These are phyloP conservation scores for Cladosporium austrohemisphaericum DNA, from an alignment of 2,329 filamentous ascomycete genomes.

Conservation along the genomic window DNA sequence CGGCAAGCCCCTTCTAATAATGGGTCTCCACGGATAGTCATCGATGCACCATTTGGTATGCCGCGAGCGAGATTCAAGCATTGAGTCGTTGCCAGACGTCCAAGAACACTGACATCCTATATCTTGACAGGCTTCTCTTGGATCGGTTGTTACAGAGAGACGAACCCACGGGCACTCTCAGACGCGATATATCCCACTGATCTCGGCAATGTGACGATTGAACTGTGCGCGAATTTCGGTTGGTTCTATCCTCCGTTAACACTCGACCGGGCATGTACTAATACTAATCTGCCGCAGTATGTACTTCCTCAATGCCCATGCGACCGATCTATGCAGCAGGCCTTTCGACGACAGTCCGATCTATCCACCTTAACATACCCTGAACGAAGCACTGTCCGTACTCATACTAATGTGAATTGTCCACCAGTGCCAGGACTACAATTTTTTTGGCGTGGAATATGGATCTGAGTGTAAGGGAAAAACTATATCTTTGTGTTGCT, in stretches of 20 bases:
- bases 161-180: not conserved
- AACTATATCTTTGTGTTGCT: not conserved
- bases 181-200: not conserved
- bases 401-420: not conserved
- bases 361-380: too few species aligned
- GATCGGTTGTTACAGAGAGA: slow-evolving; percentile 5
- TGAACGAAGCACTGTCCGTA: too few species aligned
- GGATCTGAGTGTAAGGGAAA: slow-evolving; percentile 4
- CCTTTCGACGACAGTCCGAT: too few species aligned
- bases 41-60: not conserved
- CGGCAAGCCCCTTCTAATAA: not conserved
- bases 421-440: slow-evolving; percentile 2
- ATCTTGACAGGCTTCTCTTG: slow-evolving; percentile 1
- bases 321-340: too few species aligned
- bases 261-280: not conserved
- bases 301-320: not conserved
- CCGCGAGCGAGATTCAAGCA: too few species aligned
- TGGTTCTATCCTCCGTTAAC: not conserved
- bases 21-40: not conserved
- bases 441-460: slow-evolving; percentile 9
- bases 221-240: slow-evolving; percentile 3
- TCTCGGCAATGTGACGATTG: not conserved
- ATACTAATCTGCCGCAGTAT: not conserved
- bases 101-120: not conserved
- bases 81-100: not conserved